phyloP scores from a whole-genome alignment of 2,329 filamentous ascomycete species.

The Magnaporthiopsis incrustans region DNA sequence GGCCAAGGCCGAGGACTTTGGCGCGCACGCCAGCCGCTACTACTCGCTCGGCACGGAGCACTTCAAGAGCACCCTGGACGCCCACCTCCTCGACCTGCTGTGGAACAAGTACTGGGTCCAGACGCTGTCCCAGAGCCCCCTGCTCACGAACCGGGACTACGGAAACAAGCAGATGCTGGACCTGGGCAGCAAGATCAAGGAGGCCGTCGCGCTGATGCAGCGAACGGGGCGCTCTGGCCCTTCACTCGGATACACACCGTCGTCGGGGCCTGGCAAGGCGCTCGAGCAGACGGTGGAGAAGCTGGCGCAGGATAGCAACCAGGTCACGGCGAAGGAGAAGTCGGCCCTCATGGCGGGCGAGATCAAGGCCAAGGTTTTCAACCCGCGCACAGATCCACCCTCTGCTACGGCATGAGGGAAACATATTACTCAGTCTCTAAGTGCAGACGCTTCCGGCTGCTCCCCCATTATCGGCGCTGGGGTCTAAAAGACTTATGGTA shows the following conservation, averaged over 20 bases:
- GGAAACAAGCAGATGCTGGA: conserved; percentile 88
- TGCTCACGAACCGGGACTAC: conserved; percentile 89
- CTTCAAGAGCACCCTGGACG: conserved; percentile 89
- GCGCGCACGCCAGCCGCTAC: conserved; percentile 83
- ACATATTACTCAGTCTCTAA: no score
- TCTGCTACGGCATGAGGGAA: not conserved
- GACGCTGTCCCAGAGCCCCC: conserved; percentile 82
- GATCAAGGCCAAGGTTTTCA: conserved; percentile 56
- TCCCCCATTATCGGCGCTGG: no score
- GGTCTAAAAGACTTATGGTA: no score
- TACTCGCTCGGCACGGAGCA: conserved; percentile 87
- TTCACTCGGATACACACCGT: conserved; percentile 16
- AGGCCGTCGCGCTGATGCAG: conserved; percentile 41
- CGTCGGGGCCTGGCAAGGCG: conserved; percentile 16
- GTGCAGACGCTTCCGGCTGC: no score
- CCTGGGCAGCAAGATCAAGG: conserved; percentile 71
- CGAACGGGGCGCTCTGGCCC: conserved; percentile 20
- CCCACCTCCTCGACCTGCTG: conserved; percentile 74
- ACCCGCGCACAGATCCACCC: not conserved
- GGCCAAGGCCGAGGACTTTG: conserved; percentile 93
- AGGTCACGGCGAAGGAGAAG: conserved; percentile 53
- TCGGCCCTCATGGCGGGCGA: conserved; percentile 54
- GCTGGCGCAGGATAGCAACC: conserved; percentile 51
- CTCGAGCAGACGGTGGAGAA: conserved; percentile 47
- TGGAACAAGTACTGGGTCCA: conserved; percentile 99